phyloP scores from a whole-genome alignment of 2,329 filamentous ascomycete species.

The Ceratocystis variospora region DNA sequence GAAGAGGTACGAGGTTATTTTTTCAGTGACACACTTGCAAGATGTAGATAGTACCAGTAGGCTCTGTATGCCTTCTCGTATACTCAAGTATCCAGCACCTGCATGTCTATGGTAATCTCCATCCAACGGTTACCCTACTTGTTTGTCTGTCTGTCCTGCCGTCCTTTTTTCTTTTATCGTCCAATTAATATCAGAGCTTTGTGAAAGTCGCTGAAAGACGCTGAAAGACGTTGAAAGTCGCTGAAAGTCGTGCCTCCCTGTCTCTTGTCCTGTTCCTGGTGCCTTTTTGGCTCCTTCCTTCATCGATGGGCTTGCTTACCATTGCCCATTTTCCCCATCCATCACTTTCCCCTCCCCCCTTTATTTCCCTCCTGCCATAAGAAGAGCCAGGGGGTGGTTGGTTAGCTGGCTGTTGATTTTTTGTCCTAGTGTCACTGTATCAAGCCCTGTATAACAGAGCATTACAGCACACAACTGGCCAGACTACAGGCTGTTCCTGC shows the following conservation, averaged over 20 bases:
- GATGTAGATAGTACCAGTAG: too few relatives aligned
- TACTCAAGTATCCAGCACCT: too few relatives aligned
- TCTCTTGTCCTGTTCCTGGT: conserved; percentile 17
- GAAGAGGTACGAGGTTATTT: too few relatives aligned
- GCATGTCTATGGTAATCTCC: too few relatives aligned
- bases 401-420: background rate
- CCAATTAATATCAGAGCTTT: background rate
- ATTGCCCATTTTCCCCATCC: background rate
- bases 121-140: too few relatives aligned
- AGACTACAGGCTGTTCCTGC: background rate
- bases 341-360: conserved; percentile 14
- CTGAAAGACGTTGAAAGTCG: background rate
- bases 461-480: background rate
- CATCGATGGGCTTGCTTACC: conserved; percentile 12
- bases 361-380: conserved; percentile 17
- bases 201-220: too few relatives aligned
- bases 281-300: conserved; percentile 17
- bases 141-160: background rate
- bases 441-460: background rate
- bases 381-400: conserved; percentile 8
- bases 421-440: background rate
- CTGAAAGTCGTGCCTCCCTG: conserved; percentile 13
- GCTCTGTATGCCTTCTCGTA: too few relatives aligned
- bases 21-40: background rate
- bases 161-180: too few relatives aligned